Evolutionary conservation across 108 stramenopile species (phyloP), one percentile per base, ranked within the genome.

Genomic region (Cyclotella kingstonii): DNA sequence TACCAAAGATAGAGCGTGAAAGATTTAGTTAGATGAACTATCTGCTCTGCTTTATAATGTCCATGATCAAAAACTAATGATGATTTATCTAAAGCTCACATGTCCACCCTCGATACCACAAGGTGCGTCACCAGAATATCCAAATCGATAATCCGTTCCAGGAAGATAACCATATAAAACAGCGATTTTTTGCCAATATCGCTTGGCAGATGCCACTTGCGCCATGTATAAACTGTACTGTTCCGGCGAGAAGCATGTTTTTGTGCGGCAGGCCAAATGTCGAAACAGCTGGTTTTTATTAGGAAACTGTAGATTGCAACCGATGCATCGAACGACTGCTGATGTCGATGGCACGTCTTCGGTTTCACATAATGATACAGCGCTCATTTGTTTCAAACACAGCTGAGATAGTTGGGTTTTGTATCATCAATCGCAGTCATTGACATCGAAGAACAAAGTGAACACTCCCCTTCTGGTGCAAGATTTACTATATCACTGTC

Each of bases 151-250:
- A 44, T 62, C 63, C 18, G 63, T 62, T 11, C 66, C 56, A 11
- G 84, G 76, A 15, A 86, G 33, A 60, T 92, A 92, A 1, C 91
- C 91, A 58, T 80, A 89, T 26, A 92, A 45, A 17, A 92, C 47
- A 22, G 76, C 46, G 8, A 84, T 78, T 60, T 89, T 92, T 34
- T 83, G 71, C 26, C 61, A 63, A 43, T 83, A 53, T 25, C 50
- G 34, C n/a, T 76, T 57, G 4, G 47, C 45, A 18, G 55, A 43
- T 15, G 74, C 40, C 6, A 83, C 79, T 33, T 80, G 68, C 6
- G 50, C 53, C 28, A 70, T 21, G 61, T 80, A 89, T 8, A 82
- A 35, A 15, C 41, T 15, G 48, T 78, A 82, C 0, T 87, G 86
- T 9, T 84, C 72, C 5, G 73, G 54, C 3, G 70, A 34, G 15